Evolutionary conservation across 306 rosid genomes (phyloP), one percentile per base, ranked within the genome.

Genomic region (Medicago ruthenica): DNA sequence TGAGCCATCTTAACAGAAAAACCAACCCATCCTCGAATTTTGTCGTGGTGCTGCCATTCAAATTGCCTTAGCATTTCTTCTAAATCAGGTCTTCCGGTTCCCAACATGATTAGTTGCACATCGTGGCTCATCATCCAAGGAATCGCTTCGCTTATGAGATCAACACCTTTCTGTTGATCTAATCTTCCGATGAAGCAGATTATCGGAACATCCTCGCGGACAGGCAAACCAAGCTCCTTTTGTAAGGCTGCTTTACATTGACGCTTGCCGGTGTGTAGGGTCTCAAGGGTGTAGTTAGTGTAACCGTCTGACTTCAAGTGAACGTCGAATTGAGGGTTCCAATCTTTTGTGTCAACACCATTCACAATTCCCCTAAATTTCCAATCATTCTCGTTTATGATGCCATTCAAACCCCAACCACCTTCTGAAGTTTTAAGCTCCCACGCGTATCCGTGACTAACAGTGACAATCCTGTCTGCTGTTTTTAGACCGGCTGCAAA

Each of bases 401-500:
- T 90, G 39, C 77, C 87, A 60, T 95, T 90, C 83, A 95, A 82
- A 78, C 99, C 99, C 99, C 99, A 92, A 67, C 99, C 99, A 4
- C 99, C 98, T 68, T 87, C 97, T 11, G 74, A 22, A 40, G 98
- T 95, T 86, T 84, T 95, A 50, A 95, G 74, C 83, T 95, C 99
- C 99, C 97, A 84, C 48, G 93, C 77, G 67, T 95, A 95, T 68
- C 99, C 99, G 57, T 92, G 99, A 84, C 99, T 95, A 13, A 95
- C 99, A 0, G 99, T 92, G 68, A 95, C 89, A 48, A 95, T 85
- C n/a, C 89, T 92, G 68, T 95, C 99, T 1, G 98, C 90, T 1
- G 89, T 67, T 87, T 92, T 92, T 70, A 95, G 81, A 79, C 99
- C 99, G 8, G 97, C 99, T 22, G 98, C 97, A 78, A 95, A 95